phyloP scores from a whole-genome alignment of 805 yeast genomes.

The Torulaspora indica region DNA sequence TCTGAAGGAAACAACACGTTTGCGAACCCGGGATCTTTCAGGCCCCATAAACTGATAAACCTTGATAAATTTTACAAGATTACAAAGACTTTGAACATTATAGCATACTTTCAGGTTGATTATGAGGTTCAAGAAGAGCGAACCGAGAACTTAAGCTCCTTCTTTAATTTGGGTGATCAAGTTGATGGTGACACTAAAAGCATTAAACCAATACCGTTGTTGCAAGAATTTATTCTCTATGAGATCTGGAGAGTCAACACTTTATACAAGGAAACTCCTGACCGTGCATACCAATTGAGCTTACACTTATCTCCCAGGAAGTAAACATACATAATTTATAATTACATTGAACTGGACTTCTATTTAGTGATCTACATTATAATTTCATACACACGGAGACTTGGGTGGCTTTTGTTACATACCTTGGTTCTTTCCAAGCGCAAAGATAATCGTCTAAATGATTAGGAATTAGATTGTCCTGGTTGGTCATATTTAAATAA shows the following conservation, averaged over 20 bases:
- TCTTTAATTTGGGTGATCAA: slow-evolving; percentile 27
- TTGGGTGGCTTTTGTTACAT: too few relatives aligned
- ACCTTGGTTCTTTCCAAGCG: not conserved
- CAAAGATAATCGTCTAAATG: not conserved
- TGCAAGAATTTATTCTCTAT: slow-evolving; percentile 52
- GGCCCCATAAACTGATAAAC: slow-evolving; percentile 51
- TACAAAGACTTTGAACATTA: slow-evolving; percentile 59
- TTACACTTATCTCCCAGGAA: slow-evolving; percentile 41
- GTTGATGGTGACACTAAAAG: slow-evolving; percentile 28
- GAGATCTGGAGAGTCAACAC: slow-evolving; percentile 70
- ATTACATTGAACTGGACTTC: too few relatives aligned
- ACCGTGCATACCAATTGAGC: slow-evolving; percentile 70
- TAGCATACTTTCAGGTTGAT: slow-evolving; percentile 64
- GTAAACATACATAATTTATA: not conserved
- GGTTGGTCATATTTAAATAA: not conserved
- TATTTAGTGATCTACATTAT: too few relatives aligned
- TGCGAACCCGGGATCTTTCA: slow-evolving; percentile 52
- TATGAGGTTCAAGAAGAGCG: slow-evolving; percentile 36
- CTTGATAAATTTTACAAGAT: slow-evolving; percentile 69
- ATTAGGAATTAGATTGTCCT: slow-evolving; percentile 5
- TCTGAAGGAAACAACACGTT: slow-evolving; percentile 73
- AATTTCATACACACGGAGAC: not conserved
- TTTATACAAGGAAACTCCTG: slow-evolving; percentile 54
- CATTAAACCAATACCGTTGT: slow-evolving; percentile 34
- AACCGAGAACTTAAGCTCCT: slow-evolving; percentile 24